phyloP scores from a whole-genome alignment of 164 flowering plant species.

The Vitis cinerea region DNA sequence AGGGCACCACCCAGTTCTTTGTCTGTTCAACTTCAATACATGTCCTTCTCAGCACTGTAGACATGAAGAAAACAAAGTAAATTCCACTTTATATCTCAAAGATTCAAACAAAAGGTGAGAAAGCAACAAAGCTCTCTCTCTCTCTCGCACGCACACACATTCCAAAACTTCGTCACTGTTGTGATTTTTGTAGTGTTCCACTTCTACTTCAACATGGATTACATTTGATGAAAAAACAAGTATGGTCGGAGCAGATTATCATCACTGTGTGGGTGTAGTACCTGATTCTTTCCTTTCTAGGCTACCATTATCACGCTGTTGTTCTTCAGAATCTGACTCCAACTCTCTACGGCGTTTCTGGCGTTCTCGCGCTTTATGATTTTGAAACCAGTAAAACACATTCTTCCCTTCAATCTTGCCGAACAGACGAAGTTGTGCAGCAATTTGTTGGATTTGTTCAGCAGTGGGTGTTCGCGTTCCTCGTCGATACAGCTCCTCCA shows the following conservation, averaged over 20 bases:
- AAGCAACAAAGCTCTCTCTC: not conserved
- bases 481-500: conserved; percentile 36
- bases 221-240: no score
- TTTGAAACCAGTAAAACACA: conserved; percentile 59
- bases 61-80: not conserved
- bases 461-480: conserved; percentile 42
- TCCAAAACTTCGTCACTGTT: not conserved
- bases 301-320: not conserved
- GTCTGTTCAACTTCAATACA: conserved; percentile 18
- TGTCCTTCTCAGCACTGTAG: conserved; percentile 20
- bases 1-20: conserved; percentile 12
- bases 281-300: conserved; percentile 9
- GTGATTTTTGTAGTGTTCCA: not conserved
- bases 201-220: no score
- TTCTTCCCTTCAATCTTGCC: conserved; percentile 57
- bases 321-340: conserved; percentile 1
- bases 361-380: conserved; percentile 53
- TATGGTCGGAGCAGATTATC: no score
- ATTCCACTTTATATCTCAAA: not conserved
- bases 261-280: not conserved
- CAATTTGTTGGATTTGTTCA: conserved; percentile 47
- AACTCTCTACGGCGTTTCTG: conserved; percentile 39
- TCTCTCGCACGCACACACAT: not conserved
- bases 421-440: conserved; percentile 33
- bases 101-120: not conserved